Percentiles rank a stretch among this genome's conserved stretches.
phyloP scores from a whole-genome alignment of 805 yeast species.

The Metschnikowia lachancei region DNA sequence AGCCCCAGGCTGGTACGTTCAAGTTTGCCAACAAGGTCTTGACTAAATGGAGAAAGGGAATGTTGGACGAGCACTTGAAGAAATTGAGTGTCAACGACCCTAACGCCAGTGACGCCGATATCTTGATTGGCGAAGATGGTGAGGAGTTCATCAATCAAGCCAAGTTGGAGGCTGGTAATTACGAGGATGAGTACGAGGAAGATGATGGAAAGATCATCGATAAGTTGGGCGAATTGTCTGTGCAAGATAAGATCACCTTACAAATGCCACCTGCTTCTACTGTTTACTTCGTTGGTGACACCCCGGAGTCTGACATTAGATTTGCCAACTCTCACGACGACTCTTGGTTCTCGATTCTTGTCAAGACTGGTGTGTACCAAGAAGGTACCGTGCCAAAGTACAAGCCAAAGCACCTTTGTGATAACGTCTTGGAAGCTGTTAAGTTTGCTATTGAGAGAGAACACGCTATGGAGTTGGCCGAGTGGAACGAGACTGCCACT shows the following conservation, averaged over 20 bases:
- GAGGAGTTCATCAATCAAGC: conserved; percentile 44
- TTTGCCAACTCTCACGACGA: conserved; percentile 85
- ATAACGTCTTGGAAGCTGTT: conserved; percentile 77
- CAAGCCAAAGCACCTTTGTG: conserved; percentile 70
- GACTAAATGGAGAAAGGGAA: conserved; percentile 73
- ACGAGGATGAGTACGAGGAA: conserved; percentile 31
- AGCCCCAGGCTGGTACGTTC: conserved; percentile 86
- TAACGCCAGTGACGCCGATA: conserved; percentile 41
- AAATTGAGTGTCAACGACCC: conserved; percentile 45
- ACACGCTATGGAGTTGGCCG: conserved; percentile 65
- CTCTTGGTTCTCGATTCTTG: conserved; percentile 81
- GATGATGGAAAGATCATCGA: conserved; percentile 29
- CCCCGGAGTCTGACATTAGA: conserved; percentile 85
- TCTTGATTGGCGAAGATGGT: conserved; percentile 43
- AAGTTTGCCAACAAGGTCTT: conserved; percentile 78
- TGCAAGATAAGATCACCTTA: conserved; percentile 41
- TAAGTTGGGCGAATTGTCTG: conserved; percentile 23
- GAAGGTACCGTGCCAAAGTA: conserved; percentile 77
- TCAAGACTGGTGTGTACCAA: conserved; percentile 83
- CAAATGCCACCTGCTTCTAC: conserved; percentile 81
- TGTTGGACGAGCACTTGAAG: conserved; percentile 70
- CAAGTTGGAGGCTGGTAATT: conserved; percentile 37
- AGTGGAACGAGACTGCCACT: conserved; percentile 61
- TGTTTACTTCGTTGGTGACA: conserved; percentile 85
- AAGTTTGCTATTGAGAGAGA: conserved; percentile 81